These are phyloP conservation scores for Salvia sclarea DNA, from an alignment of 305 asterid species.

Conservation along the genomic window DNA sequence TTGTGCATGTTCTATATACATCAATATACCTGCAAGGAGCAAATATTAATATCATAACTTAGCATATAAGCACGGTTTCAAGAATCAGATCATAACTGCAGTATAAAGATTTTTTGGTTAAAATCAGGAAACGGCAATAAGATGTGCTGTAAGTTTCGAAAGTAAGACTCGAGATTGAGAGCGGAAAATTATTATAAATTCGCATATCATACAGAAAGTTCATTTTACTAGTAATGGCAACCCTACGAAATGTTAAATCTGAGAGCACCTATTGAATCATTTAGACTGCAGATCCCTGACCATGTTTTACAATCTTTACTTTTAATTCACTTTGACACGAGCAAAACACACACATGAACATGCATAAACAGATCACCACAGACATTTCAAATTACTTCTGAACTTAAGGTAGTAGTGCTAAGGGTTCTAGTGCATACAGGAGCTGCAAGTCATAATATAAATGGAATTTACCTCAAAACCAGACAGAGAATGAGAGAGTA, in stretches of 20 bases:
- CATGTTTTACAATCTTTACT: too few species aligned
- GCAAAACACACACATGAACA: not conserved
- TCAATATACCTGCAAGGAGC: constrained; percentile 50
- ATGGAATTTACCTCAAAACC: constrained; percentile 30
- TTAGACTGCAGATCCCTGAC: too few species aligned
- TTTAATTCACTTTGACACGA: not conserved
- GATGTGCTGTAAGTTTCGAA: too few species aligned
- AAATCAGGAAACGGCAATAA: too few species aligned
- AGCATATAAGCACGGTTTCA: not conserved
- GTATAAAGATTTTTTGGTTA: not conserved
- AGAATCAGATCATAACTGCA: not conserved
- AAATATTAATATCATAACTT: not conserved
- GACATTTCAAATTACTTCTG: not conserved
- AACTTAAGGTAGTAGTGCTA: constrained; percentile 28
- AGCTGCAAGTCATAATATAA: constrained; percentile 1
- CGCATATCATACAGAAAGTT: not conserved
- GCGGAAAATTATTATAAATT: not conserved
- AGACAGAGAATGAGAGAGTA: not conserved
- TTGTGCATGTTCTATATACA: constrained; percentile 41
- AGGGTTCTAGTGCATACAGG: constrained; percentile 23
- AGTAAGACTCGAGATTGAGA: not conserved
- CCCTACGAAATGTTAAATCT: not conserved
- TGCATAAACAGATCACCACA: not conserved
- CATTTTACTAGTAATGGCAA: not conserved
- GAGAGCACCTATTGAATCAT: not conserved